These are phyloP conservation scores for Diaporthe longicolla DNA, from an alignment of 2,329 filamentous ascomycete species.

Conservation along the genomic window DNA sequence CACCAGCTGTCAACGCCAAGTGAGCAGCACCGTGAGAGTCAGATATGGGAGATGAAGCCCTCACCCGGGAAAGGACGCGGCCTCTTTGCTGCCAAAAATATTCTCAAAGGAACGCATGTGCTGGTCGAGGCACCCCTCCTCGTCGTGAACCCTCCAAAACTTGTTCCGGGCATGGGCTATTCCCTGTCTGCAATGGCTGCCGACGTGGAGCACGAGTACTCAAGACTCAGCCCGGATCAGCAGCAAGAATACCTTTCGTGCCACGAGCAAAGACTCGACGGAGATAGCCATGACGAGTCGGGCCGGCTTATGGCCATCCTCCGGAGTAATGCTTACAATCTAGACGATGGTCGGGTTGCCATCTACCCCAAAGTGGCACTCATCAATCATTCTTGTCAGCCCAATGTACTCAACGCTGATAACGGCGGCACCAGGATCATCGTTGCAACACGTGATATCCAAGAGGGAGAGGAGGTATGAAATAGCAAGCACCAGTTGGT, in stretches of 20 bases:
- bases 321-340: constrained; percentile 56
- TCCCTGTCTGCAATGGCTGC: constrained; percentile 51
- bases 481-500: not conserved
- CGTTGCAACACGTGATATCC: constrained; percentile 52
- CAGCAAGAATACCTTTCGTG: constrained; percentile 48
- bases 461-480: constrained; percentile 52
- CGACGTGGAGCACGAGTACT: constrained; percentile 46
- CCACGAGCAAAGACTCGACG: constrained; percentile 46
- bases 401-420: constrained; percentile 52
- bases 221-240: constrained; percentile 47
- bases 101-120: constrained; percentile 55
- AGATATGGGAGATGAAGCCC: constrained; percentile 53
- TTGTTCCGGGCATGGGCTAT: constrained; percentile 51
- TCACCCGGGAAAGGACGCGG: constrained; percentile 57
- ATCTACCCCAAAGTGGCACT: constrained; percentile 52
- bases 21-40: not conserved
- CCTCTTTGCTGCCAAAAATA: constrained; percentile 52
- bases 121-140: constrained; percentile 55
- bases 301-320: constrained; percentile 50
- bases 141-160: constrained; percentile 45
- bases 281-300: constrained; percentile 44
- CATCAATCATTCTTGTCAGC: constrained; percentile 56
- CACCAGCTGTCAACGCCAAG: not conserved
- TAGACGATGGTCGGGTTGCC: constrained; percentile 48
- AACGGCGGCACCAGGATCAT: constrained; percentile 43